phyloP scores from a whole-genome alignment of 148 eudicot genomes.

The Rhododendron mucronatum region DNA sequence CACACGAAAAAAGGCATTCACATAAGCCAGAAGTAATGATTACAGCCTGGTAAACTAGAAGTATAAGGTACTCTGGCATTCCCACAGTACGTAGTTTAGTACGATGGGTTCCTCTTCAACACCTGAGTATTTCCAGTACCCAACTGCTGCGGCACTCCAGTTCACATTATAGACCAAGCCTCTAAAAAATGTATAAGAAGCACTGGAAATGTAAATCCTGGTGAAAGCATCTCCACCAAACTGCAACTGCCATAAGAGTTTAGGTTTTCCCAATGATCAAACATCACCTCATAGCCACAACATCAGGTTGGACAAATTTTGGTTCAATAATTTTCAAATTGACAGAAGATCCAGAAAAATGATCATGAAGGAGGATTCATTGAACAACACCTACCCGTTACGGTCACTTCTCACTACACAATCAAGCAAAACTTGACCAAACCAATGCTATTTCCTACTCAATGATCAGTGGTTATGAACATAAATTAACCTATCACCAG shows the following conservation, averaged over 20 bases:
- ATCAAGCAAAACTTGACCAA: background rate
- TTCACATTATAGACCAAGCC: background rate
- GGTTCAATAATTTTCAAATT: background rate
- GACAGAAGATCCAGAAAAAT: background rate
- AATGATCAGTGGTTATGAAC: background rate
- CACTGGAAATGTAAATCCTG: background rate
- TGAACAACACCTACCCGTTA: too few relatives aligned
- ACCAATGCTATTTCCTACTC: background rate
- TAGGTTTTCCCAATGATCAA: background rate
- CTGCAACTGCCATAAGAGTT: background rate
- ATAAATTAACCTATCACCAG: conserved; percentile 26
- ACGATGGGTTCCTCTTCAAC: background rate
- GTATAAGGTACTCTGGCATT: too few relatives aligned
- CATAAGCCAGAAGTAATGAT: too few relatives aligned
- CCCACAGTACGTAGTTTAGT: background rate
- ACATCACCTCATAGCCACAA: background rate
- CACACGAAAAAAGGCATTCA: too few relatives aligned
- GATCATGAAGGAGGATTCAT: background rate
- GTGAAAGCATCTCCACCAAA: background rate
- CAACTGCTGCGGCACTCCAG: background rate
- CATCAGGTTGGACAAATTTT: background rate
- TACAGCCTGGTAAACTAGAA: too few relatives aligned
- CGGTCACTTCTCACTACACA: background rate
- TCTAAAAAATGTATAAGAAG: background rate
- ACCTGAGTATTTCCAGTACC: background rate